Evolutionary conservation across 176 grass and related monocot species (phyloP).

Genomic region (Avena insularis): DNA sequence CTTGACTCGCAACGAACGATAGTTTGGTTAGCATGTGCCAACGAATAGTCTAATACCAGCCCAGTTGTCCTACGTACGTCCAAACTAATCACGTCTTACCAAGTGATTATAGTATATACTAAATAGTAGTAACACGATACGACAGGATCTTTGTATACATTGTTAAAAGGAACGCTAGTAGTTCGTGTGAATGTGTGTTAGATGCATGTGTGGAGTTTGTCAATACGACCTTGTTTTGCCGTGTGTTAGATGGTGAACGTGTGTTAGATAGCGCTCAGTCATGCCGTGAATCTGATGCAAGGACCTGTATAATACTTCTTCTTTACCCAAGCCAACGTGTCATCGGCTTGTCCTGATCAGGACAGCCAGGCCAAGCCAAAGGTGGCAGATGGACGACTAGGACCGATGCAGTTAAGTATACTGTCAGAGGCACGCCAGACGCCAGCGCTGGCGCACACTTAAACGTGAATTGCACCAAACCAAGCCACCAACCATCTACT

Average conservation of each 20-base stretch:
- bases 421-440: neutral
- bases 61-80: neutral
- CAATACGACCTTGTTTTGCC: no score
- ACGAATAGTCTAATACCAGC: neutral
- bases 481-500: neutral
- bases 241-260: no score
- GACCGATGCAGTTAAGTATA: neutral
- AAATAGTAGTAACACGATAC: neutral
- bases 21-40: neutral
- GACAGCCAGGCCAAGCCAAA: neutral
- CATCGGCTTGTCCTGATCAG: neutral
- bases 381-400: neutral
- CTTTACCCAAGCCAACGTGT: neutral
- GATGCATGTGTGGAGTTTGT: neutral
- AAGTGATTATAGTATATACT: neutral
- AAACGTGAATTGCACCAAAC: neutral
- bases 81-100: neutral
- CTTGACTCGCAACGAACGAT: neutral
- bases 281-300: conserved; percentile 7
- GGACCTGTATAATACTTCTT: no score
- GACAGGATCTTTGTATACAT: neutral
- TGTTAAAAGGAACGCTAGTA: neutral
- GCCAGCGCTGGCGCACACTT: neutral
- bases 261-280: neutral
- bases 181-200: neutral